Base-by-base conservation (phyloP, 1,139 yeast genomes). In the Debaryomycetaceae sp. region DNA sequence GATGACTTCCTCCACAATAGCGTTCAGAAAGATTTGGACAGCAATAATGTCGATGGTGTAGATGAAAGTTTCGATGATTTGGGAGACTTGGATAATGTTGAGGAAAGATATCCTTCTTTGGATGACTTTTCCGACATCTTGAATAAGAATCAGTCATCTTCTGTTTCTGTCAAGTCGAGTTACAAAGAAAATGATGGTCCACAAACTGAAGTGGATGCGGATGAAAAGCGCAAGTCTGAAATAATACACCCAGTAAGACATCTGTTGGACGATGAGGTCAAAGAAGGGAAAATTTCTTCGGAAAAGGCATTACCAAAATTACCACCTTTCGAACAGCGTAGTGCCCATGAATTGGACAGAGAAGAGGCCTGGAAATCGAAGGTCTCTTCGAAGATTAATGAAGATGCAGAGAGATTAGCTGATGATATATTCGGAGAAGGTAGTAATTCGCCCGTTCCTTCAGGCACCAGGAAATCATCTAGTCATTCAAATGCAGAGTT, bases 51-150 rank as follows among this genome's bases (percentile, higher is more conserved):
- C 5, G 45, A 39, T 13, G 52, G 45, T 14, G 56, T 47, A 5
- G 62, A 60, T 24, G 57, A 53, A 14, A 59, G 62, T 37, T 49
- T 63, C 29, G 58, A 53, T 11, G 74, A 69, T 31, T 47, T 68
- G 13, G 73, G 60, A 8, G 61, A 68, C 40, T 55, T 74, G 42
- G 77, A 72, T 36, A 64, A 73, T 47, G 72, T 67, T 1, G 78
- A 72, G 49, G 72, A 68, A 45, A 58, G 78, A 38, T 75, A 63
- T 45, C 79, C 79, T 3, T 69, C 76, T 4, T 58, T 74, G 17
- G 78, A 74, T 34, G 65, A 65, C 24, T 55, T 69, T 29, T 24
- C 31, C 4, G 31, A 27, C 8, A 11, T 7, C 8, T 27, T 27
- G 31, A 27, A 8, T 11, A 27, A 27, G 31, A 27, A 7, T 8